Evolutionary conservation across 495 filamentous ascomycete genomes (phyloP), one percentile per base, ranked within the genome.

Genomic region (Talaromyces liani): DNA sequence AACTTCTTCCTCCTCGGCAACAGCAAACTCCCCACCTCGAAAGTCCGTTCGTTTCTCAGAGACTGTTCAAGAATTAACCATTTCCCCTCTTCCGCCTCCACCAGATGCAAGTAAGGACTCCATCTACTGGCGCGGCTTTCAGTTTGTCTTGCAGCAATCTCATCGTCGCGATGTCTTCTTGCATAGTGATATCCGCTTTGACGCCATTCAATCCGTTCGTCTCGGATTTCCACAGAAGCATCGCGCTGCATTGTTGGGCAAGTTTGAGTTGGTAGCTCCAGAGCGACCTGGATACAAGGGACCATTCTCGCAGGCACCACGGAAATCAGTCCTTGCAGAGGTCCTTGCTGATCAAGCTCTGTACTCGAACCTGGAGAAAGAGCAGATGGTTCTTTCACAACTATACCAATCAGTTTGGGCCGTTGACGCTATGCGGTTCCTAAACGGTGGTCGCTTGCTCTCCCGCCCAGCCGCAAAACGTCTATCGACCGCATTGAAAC

Each of bases 41-140:
- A 93, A 90, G 76, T 82, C 85, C 0, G 91, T 93, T 27, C 86
- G 88, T n/a, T 93, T 94, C 67, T 83, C 85, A 27, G 81, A 85
- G 56, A 74, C 76, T 9, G 72, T 83, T 6, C 78, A 80, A 16
- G 71, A 80, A 33, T 69, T 72, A 54, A 72, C 68, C 33, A 78
- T 72, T 36, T 72, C 68, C 24, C 73, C 73, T 22, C 62, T 72
- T n/a, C 73, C 73, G 20, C 62, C 73, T n/a, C 73, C 72, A n/a
- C 63, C 73, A 25, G 54, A 67, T 60, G 79, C 69, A 72, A 80
- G 69, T 79, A 77, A 87, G 69, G 91, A 95, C 68, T 88, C 88
- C 1, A 90, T 93, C n/a, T 97, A 94, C 71, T 93, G 93, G 80
- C 87, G 91, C 65, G 91, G 91, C 27, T 97, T 97, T 72, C 87